A percentile compares a stretch with the other conserved stretches of the same genome.
Evolutionary conservation across 2,329 filamentous ascomycete species (phyloP).

Genomic region (Alternaria sp.): DNA sequence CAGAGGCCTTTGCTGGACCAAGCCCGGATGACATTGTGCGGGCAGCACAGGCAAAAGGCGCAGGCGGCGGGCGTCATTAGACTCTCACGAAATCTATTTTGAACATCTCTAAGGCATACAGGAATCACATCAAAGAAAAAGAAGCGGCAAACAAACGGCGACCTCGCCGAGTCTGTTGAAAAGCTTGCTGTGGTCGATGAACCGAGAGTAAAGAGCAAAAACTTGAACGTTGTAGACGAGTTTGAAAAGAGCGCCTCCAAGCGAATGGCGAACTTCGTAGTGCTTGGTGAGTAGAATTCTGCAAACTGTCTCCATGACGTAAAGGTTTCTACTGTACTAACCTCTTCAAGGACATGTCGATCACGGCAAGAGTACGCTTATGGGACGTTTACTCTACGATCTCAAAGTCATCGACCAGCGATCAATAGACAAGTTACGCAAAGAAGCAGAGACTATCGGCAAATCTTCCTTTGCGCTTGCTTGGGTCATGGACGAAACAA

Average conservation of each 20-base stretch:
- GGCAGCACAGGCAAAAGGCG: constrained; percentile 72
- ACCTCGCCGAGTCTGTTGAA: constrained; percentile 59
- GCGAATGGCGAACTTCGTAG: constrained; percentile 86
- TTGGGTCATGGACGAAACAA: constrained; percentile 93
- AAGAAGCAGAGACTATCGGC: constrained; percentile 88
- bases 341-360: constrained; percentile 81
- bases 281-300: constrained; percentile 72
- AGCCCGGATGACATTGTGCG: constrained; percentile 92
- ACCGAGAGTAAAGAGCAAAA: constrained; percentile 71
- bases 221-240: constrained; percentile 83
- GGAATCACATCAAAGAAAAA: constrained; percentile 43
- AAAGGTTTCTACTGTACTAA: neutral
- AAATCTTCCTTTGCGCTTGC: constrained; percentile 96
- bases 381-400: constrained; percentile 92
- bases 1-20: constrained; percentile 77
- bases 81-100: constrained; percentile 21
- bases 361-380: constrained; percentile 95
- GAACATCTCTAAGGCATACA: constrained; percentile 35
- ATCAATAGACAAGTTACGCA: constrained; percentile 85
- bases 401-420: constrained; percentile 86
- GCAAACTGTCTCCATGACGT: neutral
- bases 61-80: constrained; percentile 50
- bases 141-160: constrained; percentile 29
- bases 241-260: constrained; percentile 79
- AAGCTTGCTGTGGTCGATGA: constrained; percentile 59